These are phyloP conservation scores for Aureobasidium sp. DNA, from an alignment of 2,329 filamentous ascomycete species.

Conservation along the genomic window DNA sequence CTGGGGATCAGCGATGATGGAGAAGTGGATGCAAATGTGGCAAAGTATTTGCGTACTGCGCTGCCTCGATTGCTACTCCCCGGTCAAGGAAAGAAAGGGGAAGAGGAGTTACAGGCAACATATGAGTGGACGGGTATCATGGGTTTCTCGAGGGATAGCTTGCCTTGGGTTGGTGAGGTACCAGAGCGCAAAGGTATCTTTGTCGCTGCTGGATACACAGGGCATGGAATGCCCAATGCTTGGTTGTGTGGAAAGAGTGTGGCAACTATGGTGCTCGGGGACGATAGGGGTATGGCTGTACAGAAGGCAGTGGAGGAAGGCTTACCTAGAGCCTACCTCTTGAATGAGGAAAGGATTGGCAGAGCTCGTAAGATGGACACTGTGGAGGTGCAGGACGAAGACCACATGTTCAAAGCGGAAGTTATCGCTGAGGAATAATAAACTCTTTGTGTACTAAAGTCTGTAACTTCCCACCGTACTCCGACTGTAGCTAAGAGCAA, in stretches of 20 bases:
- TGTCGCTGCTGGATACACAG: conserved; percentile 34
- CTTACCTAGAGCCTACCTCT: conserved; percentile 22
- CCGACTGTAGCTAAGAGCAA: no score
- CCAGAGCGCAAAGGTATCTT: conserved; percentile 33
- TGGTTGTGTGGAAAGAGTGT: conserved; percentile 57
- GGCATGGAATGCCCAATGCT: conserved; percentile 68
- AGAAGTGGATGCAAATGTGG: conserved; percentile 46
- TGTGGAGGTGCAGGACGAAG: conserved; percentile 18
- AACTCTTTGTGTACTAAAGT: no score
- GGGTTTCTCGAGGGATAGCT: conserved; percentile 60
- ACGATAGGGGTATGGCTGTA: conserved; percentile 14
- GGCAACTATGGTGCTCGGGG: conserved; percentile 48
- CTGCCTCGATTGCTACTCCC: conserved; percentile 28
- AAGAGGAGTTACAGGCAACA: conserved; percentile 33
- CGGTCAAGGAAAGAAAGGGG: conserved; percentile 18
- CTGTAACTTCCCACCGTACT: no score
- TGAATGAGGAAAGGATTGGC: conserved; percentile 20
- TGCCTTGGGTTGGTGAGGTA: conserved; percentile 65
- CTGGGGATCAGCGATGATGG: conserved; percentile 54
- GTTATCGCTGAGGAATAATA: neutral
- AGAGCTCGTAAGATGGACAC: conserved; percentile 17
- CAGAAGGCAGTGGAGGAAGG: conserved; percentile 15
- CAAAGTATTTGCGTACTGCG: conserved; percentile 44
- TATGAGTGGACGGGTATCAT: conserved; percentile 69
- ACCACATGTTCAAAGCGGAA: conserved; percentile 10